These are phyloP conservation scores for Sorghum bicolor DNA, from an alignment of 176 grass and related monocot genomes.

Conservation along the genomic window Sorghum_bicolor_NCBIv3 NC_012877.2:58302001-58302500, in stretches of 20 bases:
- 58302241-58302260: neutral
- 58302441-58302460: conserved; percentile 61
- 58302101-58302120: conserved; percentile 79
- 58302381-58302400: neutral
- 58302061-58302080: conserved; percentile 97
- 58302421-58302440: conserved; percentile 35
- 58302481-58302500: conserved; percentile 92
- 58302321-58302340: conserved; percentile 49
- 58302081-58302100: conserved; percentile 62
- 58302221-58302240: conserved; percentile 35
- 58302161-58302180: conserved; percentile 66
- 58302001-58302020: conserved; percentile 54
- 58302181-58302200: conserved; percentile 15
- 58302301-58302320: conserved; percentile 27
- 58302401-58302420: neutral
- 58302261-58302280: neutral
- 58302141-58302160: conserved; percentile 69
- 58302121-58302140: conserved; percentile 66
- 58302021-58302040: conserved; percentile 75
- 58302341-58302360: conserved; percentile 44
- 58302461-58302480: conserved; percentile 60
- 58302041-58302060: conserved; percentile 72
- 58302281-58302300: neutral
- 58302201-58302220: conserved; percentile 38
- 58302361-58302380: conserved; percentile 27